Evolutionary conservation across 768 basidiomycete species (phyloP).

Genomic region (Auriscalpium microsporum): DNA sequence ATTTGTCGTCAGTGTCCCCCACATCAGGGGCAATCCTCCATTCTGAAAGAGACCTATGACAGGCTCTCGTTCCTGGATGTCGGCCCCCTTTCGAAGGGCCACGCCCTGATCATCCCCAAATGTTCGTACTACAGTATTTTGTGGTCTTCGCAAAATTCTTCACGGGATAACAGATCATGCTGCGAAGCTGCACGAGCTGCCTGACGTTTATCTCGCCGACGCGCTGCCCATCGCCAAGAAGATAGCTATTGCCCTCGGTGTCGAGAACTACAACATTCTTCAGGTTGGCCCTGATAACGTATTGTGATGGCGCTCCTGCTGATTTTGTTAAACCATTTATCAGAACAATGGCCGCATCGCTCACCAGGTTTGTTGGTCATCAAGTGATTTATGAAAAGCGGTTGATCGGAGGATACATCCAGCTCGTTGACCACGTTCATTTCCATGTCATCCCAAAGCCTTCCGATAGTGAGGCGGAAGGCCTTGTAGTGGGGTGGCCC

Average conservation of each 20-base stretch:
- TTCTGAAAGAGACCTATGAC: background rate
- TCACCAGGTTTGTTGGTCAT: conserved; percentile 26
- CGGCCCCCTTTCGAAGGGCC: conserved; percentile 81
- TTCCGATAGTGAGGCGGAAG: conserved; percentile 47
- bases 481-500: conserved; percentile 82
- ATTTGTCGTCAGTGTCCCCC: conserved; percentile 44
- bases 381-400: background rate
- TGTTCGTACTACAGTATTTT: conserved; percentile 34
- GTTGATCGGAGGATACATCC: background rate
- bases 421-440: conserved; percentile 82
- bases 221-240: conserved; percentile 78
- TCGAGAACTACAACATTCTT: conserved; percentile 81
- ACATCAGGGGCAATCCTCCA: background rate
- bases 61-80: conserved; percentile 92
- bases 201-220: conserved; percentile 77
- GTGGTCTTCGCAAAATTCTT: conserved; percentile 1
- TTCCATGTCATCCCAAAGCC: conserved; percentile 95
- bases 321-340: too few relatives aligned
- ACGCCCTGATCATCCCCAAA: conserved; percentile 91
- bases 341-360: conserved; percentile 64
- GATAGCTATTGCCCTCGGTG: conserved; percentile 68
- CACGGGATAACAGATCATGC: conserved; percentile 55
- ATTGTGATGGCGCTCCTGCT: background rate
- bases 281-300: conserved; percentile 32
- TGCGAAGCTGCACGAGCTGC: conserved; percentile 78